Percentiles rank a stretch among this genome's conserved stretches.
Conservation (phyloP, 2,329 filamentous ascomycete genomes). For the Aspergillus pseudoviridinutans region DNA sequence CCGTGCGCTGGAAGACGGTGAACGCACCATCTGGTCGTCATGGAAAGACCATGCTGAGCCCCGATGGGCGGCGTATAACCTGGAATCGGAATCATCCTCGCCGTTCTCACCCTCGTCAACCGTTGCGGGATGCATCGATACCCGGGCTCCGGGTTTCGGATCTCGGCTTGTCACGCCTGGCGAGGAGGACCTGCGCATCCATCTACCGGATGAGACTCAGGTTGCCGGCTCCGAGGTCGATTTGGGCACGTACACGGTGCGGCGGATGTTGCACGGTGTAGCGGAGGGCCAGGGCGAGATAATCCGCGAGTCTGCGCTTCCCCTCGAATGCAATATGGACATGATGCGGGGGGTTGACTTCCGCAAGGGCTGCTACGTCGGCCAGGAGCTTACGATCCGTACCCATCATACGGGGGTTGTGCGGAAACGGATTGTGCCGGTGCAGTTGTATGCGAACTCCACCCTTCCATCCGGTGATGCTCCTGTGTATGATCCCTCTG, state of each 20-base stretch:
- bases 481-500: constrained; percentile 33
- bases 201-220: constrained; percentile 30
- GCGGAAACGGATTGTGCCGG: constrained; percentile 80
- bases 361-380: constrained; percentile 93
- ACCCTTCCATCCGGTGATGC: constrained; percentile 48
- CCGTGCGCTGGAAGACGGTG: constrained; percentile 60
- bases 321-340: constrained; percentile 87
- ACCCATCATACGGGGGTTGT: constrained; percentile 94
- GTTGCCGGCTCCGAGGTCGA: constrained; percentile 47
- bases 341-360: constrained; percentile 83
- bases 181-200: constrained; percentile 28
- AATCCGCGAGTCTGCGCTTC: constrained; percentile 64
- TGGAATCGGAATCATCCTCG: constrained; percentile 30
- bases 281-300: constrained; percentile 84
- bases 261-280: constrained; percentile 75
- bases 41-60: constrained; percentile 58
- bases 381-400: constrained; percentile 92
- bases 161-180: constrained; percentile 37
- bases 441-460: constrained; percentile 61
- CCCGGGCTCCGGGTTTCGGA: constrained; percentile 39
- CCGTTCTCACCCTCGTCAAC: constrained; percentile 24
- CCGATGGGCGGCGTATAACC: constrained; percentile 37
- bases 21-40: constrained; percentile 66
- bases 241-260: constrained; percentile 64
- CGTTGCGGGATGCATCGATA: constrained; percentile 36